phyloP scores from a whole-genome alignment of 257 asterid genomes.

The Catharanthus roseus region DNA sequence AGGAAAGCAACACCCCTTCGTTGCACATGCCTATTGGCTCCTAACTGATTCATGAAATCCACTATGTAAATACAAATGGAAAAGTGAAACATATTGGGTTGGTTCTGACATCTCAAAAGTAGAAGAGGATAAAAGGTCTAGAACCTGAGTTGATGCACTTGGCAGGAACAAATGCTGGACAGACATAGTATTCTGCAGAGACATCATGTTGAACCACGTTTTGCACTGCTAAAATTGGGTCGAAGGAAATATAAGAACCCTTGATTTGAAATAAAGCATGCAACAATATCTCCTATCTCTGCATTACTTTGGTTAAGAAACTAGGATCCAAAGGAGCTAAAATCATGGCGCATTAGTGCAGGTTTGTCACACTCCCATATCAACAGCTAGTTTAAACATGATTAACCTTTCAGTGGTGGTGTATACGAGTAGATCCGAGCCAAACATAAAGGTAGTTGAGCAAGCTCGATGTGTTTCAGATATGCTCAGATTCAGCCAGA shows the following conservation, averaged over 20 bases:
- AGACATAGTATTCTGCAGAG: slow-evolving; percentile 20
- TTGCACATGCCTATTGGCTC: slow-evolving; percentile 18
- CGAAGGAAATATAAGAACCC: background rate
- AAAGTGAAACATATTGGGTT: background rate
- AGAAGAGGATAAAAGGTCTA: background rate
- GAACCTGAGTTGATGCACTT: slow-evolving; percentile 26
- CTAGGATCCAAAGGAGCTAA: background rate
- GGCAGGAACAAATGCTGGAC: slow-evolving; percentile 19
- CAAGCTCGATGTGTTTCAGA: too few species aligned
- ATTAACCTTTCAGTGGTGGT: background rate
- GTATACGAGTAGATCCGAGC: too few species aligned
- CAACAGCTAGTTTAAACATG: background rate
- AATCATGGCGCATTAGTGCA: background rate
- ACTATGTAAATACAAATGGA: slow-evolving; percentile 9
- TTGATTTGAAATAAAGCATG: background rate
- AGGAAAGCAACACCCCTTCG: slow-evolving; percentile 15
- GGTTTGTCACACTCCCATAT: background rate
- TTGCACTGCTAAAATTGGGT: background rate
- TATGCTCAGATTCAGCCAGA: too few species aligned
- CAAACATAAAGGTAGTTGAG: too few species aligned
- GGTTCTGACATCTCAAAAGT: background rate
- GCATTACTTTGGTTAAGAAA: background rate
- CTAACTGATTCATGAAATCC: slow-evolving; percentile 25
- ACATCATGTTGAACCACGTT: slow-evolving; percentile 20
- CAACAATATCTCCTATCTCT: background rate